Conservation (phyloP, 441 rosid species). For the Erodium trifolium region DNA sequence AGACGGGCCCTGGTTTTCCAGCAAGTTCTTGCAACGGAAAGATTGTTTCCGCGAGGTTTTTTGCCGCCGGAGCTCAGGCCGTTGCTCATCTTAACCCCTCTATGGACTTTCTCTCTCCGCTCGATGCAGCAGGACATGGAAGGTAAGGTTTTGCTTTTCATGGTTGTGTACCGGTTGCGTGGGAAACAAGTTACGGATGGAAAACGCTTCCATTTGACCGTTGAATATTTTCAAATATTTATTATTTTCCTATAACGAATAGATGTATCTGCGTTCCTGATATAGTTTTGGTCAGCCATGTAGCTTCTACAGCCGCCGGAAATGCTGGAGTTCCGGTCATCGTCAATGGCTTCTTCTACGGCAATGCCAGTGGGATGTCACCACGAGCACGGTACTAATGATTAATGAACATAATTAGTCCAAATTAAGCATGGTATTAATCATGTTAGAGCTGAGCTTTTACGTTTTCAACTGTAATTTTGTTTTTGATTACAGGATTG, state of each 20-base stretch:
- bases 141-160: constrained; percentile 31
- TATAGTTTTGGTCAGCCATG: constrained; percentile 38
- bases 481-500: constrained; percentile 32
- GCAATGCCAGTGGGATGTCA: constrained; percentile 60
- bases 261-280: neutral
- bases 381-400: constrained; percentile 48
- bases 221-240: neutral
- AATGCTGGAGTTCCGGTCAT: constrained; percentile 50
- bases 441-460: too few relatives aligned
- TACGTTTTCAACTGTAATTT: too few relatives aligned
- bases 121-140: constrained; percentile 80
- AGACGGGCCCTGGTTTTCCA: constrained; percentile 64
- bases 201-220: neutral
- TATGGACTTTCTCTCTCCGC: constrained; percentile 71
- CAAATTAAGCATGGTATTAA: too few relatives aligned
- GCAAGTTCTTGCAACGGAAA: constrained; percentile 62
- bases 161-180: neutral
- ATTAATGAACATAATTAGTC: neutral
- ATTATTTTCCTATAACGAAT: neutral
- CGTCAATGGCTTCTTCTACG: constrained; percentile 45
- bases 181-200: neutral
- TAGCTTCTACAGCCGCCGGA: constrained; percentile 60
- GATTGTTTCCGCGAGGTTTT: constrained; percentile 65
- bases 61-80: constrained; percentile 77
- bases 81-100: constrained; percentile 43